Base-by-base conservation (phyloP, 2,329 filamentous ascomycete genomes). In the Epichloe coenophiala region DNA sequence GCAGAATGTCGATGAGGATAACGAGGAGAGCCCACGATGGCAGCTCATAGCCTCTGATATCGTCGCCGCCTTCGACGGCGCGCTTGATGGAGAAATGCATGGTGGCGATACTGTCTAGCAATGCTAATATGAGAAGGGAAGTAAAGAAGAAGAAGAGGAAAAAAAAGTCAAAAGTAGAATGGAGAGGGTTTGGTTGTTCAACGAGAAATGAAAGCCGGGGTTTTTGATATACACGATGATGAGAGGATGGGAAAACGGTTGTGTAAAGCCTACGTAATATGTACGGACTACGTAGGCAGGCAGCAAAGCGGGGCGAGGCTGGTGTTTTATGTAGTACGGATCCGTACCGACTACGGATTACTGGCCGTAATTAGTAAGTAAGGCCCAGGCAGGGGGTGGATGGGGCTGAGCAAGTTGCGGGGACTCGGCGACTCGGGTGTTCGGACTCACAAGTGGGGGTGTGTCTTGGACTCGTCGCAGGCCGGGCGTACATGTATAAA, bases 1-100 rank as follows among this genome's bases (percentile, higher is more conserved):
- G 47, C 36, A 76, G 31, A 43, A 70, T 48, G 55, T 75, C 63
- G 48, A 65, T 48, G 17, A 71, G 50, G 45, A 72, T 45, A 51
- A 77, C 53, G 40, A 60, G 55, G 54, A 55, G 61, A n/a, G 67
- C 61, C 70, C 70, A 73, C n/a, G 57, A 54, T 17, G 69, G 70
- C 49, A 68, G 58, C 54, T 68, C 54, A 45, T 56, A 54, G 38
- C 57, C 41, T 40, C 49, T 49, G 38, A 62, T 57, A n/a, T 58
- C 56, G 21, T 55, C n/a, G 31, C 47, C 47, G 42, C 55, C 57
- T 31, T 60, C 53, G 48, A 65, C 57, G 52, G 63, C 68, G 56
- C 71, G 65, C 60, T 63, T 69, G 51, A 54, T 31, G 51, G 49
- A 23, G 39, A 55, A 48, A 13, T 55, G 51, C 55, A 58, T 56